Percentiles rank a stretch among this genome's conserved stretches.
Conservation (phyloP, 805 yeast genomes). For the Novakomyces olei region DNA sequence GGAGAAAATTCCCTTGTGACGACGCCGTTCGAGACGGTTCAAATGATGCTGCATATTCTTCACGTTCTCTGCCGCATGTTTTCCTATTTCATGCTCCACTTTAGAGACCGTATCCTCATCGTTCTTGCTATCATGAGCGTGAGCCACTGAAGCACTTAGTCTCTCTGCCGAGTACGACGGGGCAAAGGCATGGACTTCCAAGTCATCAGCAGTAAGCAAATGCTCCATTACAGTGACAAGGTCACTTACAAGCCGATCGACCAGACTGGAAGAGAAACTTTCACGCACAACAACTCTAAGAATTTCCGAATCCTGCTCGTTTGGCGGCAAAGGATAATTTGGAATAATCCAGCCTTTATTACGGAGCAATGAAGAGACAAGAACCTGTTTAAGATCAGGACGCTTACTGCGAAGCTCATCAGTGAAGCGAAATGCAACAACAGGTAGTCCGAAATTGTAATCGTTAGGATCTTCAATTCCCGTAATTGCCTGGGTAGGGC, state of each 20-base stretch:
- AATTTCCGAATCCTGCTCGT: slow-evolving; percentile 39
- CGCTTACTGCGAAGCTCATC: slow-evolving; percentile 31
- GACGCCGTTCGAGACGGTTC: too few relatives aligned
- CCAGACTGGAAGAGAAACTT: slow-evolving; percentile 38
- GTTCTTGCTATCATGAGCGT: too few relatives aligned
- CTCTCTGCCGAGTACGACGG: too few relatives aligned
- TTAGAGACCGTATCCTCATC: too few relatives aligned
- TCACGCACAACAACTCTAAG: slow-evolving; percentile 66
- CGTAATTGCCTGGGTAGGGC: slow-evolving; percentile 6
- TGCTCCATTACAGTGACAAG: not conserved
- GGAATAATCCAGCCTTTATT: slow-evolving; percentile 66
- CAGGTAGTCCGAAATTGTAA: slow-evolving; percentile 69
- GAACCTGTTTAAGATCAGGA: slow-evolving; percentile 66
- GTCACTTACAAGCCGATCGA: slow-evolving; percentile 18
- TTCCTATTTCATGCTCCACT: too few relatives aligned
- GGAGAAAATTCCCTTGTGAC: too few relatives aligned
- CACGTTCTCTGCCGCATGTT: too few relatives aligned
- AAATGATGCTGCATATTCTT: too few relatives aligned
- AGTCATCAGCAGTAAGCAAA: too few relatives aligned
- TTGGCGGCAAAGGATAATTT: slow-evolving; percentile 58
- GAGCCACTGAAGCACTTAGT: too few relatives aligned
- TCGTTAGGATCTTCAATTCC: slow-evolving; percentile 8
- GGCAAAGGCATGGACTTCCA: too few relatives aligned
- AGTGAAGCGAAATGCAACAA: slow-evolving; percentile 64
- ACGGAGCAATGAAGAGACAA: slow-evolving; percentile 50